Conservation (phyloP, 2,329 filamentous ascomycete species). For the Fusarium nygamai region DNA sequence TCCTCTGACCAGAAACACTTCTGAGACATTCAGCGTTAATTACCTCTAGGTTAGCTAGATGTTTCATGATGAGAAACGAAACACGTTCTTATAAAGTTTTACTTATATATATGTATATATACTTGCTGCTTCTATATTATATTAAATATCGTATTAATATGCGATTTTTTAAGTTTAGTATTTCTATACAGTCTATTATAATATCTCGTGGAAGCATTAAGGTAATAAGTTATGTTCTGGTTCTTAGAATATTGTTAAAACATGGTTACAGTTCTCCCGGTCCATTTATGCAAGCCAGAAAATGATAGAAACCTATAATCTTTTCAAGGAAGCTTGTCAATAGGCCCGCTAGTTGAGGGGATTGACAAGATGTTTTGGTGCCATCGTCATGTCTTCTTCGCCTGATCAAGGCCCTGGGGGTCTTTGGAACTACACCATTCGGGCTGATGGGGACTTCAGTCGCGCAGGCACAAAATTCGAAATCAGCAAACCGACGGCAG, state of each 20-base stretch:
- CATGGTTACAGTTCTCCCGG: background rate
- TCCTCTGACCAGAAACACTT: background rate
- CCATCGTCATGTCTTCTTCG: too few species aligned
- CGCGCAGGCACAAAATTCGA: too few species aligned
- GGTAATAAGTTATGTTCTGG: background rate
- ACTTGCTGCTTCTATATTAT: background rate
- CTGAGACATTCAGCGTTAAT: background rate
- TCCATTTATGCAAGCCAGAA: background rate
- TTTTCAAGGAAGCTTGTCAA: background rate
- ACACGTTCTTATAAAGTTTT: background rate
- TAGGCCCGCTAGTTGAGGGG: too few species aligned
- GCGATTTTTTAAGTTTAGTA: background rate
- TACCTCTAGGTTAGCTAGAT: background rate
- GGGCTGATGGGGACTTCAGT: too few species aligned
- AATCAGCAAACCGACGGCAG: too few species aligned
- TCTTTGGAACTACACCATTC: too few species aligned
- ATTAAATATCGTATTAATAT: background rate
- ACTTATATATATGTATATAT: background rate
- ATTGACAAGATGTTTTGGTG: too few species aligned
- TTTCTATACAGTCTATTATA: background rate
- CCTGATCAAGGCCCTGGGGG: too few species aligned
- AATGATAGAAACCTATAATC: background rate
- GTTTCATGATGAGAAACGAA: background rate
- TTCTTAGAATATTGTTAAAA: background rate
- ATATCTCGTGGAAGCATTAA: background rate